Conservation (phyloP, 306 rosid species). For the Chamaecrista fasciculata region DNA sequence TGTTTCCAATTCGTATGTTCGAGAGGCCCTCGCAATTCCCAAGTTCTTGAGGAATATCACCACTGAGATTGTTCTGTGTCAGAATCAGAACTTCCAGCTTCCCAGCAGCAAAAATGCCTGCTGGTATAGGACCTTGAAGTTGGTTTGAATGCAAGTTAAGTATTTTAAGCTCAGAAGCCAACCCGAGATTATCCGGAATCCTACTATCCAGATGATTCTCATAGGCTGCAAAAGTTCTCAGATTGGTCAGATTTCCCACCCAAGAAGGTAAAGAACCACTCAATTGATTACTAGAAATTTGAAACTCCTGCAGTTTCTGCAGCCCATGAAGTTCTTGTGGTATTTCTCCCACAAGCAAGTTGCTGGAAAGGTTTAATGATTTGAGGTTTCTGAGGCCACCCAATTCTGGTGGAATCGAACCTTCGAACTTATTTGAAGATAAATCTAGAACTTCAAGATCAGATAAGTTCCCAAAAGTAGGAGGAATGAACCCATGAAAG, state of each 20-base stretch:
- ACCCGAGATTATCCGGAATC: conserved; percentile 80
- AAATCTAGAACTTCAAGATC: conserved; percentile 88
- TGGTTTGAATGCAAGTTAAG: conserved; percentile 89
- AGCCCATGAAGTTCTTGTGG: conserved; percentile 73
- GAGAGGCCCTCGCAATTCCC: conserved; percentile 49
- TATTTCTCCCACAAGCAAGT: conserved; percentile 70
- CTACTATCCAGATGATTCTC: conserved; percentile 76
- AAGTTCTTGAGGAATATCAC: conserved; percentile 40
- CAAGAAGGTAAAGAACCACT: conserved; percentile 79
- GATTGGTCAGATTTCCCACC: conserved; percentile 77
- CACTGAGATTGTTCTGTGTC: conserved; percentile 74
- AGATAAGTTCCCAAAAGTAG: conserved; percentile 60
- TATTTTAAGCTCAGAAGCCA: conserved; percentile 59
- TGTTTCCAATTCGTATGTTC: conserved; percentile 45
- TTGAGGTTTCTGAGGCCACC: conserved; percentile 71
- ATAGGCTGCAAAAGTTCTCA: conserved; percentile 84
- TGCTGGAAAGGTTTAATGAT: conserved; percentile 83
- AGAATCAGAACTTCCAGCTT: conserved; percentile 82
- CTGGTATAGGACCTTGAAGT: conserved; percentile 83
- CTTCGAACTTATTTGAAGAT: conserved; percentile 78
- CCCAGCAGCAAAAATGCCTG: conserved; percentile 73
- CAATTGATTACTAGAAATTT: conserved; percentile 76
- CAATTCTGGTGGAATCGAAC: conserved; percentile 70
- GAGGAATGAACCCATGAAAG: conserved; percentile 74
- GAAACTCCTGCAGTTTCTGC: conserved; percentile 66